Conservation (phyloP, 768 basidiomycete genomes). For the Kondoa malvinella region DNA sequence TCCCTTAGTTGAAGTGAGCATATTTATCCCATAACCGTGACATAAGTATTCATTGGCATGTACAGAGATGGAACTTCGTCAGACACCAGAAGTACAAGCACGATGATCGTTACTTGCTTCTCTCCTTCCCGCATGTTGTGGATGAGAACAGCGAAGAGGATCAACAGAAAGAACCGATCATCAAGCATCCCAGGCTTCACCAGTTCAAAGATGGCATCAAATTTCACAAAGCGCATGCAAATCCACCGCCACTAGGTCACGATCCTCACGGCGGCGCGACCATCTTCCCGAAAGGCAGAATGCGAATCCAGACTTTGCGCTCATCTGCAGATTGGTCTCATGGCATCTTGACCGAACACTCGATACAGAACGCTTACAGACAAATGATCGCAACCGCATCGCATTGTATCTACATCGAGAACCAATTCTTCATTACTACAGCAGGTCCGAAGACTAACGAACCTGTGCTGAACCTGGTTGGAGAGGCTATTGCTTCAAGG, state of each 20-base stretch:
- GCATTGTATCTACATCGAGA: constrained; percentile 78
- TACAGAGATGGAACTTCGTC: too few relatives aligned
- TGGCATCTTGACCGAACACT: constrained; percentile 61
- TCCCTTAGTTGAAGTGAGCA: too few relatives aligned
- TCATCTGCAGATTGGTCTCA: constrained; percentile 88
- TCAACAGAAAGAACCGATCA: neutral
- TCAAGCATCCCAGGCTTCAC: neutral
- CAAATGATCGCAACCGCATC: constrained; percentile 54
- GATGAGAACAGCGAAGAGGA: neutral
- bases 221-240: neutral
- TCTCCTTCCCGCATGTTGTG: constrained; percentile 54
- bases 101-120: constrained; percentile 41
- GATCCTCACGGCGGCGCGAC: constrained; percentile 4
- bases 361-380: constrained; percentile 66
- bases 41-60: too few relatives aligned
- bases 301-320: constrained; percentile 58
- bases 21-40: too few relatives aligned
- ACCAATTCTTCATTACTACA: constrained; percentile 31
- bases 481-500: constrained; percentile 60
- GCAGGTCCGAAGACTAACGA: constrained; percentile 33
- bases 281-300: constrained; percentile 13
- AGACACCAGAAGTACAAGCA: too few relatives aligned
- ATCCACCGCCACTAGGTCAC: neutral
- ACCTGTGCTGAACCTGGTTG: constrained; percentile 67
- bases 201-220: neutral